Evolutionary conservation across 495 filamentous ascomycete genomes (phyloP).

Genomic region (Podospora appendiculata): DNA sequence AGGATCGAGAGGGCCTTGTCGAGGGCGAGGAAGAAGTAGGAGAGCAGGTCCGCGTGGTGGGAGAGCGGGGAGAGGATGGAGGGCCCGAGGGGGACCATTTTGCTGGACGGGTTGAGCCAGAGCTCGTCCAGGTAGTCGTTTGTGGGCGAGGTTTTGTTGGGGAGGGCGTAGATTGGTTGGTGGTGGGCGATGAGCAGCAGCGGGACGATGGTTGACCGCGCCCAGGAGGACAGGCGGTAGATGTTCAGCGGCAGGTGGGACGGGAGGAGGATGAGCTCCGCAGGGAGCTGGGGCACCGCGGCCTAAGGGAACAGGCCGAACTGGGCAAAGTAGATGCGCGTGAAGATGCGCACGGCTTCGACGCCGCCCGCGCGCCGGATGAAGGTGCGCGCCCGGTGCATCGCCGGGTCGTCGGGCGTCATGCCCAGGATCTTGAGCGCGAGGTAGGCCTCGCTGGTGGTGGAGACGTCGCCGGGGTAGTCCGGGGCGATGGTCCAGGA

Average conservation of each 20-base stretch:
- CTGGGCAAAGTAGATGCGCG: conserved; percentile 20
- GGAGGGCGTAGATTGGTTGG: conserved; percentile 27
- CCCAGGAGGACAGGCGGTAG: conserved; percentile 30
- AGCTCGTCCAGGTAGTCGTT: conserved; percentile 35
- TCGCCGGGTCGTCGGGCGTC: conserved; percentile 5
- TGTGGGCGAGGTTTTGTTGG: conserved; percentile 17
- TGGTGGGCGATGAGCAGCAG: conserved; percentile 29
- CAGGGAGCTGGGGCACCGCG: conserved; percentile 30
- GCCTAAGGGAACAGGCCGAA: conserved; percentile 39
- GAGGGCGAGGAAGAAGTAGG: no score
- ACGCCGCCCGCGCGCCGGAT: conserved; percentile 27
- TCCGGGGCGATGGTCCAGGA: conserved; percentile 32
- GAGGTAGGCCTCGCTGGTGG: conserved; percentile 31
- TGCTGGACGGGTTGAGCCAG: no score
- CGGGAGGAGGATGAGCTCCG: conserved; percentile 34
- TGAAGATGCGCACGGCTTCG: conserved; percentile 26
- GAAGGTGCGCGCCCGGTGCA: conserved; percentile 23
- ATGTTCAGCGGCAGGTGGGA: conserved; percentile 26
- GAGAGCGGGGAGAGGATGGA: no score
- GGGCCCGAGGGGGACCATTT: no score
- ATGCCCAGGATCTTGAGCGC: conserved; percentile 33
- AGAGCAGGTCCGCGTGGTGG: no score
- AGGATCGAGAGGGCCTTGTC: no score
- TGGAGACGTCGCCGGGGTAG: conserved; percentile 27
- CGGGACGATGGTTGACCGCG: conserved; percentile 28